Percentiles rank a stretch among this genome's conserved stretches.
Conservation (phyloP, 768 basidiomycete genomes). For the Suillus sp. region DNA sequence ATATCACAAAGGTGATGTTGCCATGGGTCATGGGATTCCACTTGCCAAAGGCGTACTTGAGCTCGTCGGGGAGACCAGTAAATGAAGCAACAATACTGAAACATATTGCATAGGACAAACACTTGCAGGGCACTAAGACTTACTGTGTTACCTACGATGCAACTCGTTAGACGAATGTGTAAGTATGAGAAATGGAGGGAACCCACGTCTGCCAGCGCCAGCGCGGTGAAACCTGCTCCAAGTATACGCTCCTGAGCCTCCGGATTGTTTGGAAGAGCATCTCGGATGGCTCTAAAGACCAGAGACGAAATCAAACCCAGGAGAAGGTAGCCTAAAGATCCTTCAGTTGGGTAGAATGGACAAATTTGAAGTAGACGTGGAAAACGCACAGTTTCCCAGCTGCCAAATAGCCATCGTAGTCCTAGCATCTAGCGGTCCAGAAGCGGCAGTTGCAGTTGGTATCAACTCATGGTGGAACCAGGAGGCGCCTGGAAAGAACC, state of each 20-base stretch:
- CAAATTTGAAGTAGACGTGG: not conserved
- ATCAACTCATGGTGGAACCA: constrained; percentile 73
- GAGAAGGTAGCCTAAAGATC: constrained; percentile 55
- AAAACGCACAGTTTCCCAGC: constrained; percentile 59
- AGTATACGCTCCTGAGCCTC: constrained; percentile 69
- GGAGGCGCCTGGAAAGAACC: constrained; percentile 58
- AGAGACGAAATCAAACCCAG: constrained; percentile 65
- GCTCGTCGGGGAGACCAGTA: constrained; percentile 55
- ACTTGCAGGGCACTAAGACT: constrained; percentile 25
- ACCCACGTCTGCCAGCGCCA: constrained; percentile 73
- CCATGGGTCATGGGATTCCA: constrained; percentile 82
- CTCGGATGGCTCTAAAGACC: constrained; percentile 67
- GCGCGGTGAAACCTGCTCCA: constrained; percentile 60
- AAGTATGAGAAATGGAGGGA: constrained; percentile 4
- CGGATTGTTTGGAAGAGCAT: constrained; percentile 56
- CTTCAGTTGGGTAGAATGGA: not conserved
- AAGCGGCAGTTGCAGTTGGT: constrained; percentile 41
- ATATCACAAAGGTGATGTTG: constrained; percentile 65
- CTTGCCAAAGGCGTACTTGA: constrained; percentile 47
- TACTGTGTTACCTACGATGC: constrained; percentile 60
- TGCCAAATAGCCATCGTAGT: constrained; percentile 68
- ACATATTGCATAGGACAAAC: constrained; percentile 15
- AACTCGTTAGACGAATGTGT: constrained; percentile 10
- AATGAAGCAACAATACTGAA: constrained; percentile 60
- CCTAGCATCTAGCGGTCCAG: constrained; percentile 44